Evolutionary conservation across 805 yeast genomes (phyloP).

Genomic region (Lachancea fermentati): DNA sequence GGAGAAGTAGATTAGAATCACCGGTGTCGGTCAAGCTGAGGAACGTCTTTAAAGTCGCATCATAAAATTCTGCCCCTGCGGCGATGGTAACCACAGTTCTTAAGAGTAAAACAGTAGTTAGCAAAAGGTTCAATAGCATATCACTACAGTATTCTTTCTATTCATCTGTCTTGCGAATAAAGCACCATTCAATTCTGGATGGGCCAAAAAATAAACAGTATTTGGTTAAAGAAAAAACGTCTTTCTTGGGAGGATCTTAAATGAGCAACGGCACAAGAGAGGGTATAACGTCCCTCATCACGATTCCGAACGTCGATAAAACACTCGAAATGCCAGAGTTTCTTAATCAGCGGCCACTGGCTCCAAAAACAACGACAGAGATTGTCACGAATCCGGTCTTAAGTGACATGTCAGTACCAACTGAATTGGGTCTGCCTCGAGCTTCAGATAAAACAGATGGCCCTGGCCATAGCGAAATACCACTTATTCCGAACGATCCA

Average conservation of each 20-base stretch:
- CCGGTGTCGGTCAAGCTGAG: conserved; percentile 2
- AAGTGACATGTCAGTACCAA: conserved; percentile 25
- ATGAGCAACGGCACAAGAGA: background rate
- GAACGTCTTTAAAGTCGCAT: conserved; percentile 1
- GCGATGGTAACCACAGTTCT: background rate
- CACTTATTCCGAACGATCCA: background rate
- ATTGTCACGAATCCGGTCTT: conserved; percentile 28
- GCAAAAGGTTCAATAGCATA: background rate
- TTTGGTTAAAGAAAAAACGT: too few relatives aligned
- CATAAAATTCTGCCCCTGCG: conserved; percentile 6
- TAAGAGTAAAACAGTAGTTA: background rate
- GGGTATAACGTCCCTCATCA: background rate
- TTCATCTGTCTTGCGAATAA: background rate
- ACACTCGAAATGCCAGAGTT: conserved; percentile 19
- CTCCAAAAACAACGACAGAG: conserved; percentile 27
- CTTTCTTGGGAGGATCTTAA: too few relatives aligned
- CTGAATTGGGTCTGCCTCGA: conserved; percentile 1
- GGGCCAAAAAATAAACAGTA: too few relatives aligned
- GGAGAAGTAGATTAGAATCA: conserved; percentile 19
- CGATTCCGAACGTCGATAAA: background rate
- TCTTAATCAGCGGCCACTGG: conserved; percentile 20
- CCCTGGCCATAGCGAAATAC: background rate
- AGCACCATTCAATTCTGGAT: background rate
- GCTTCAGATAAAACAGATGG: background rate
- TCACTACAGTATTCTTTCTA: background rate